Conservation (phyloP, 192 early-diverging fungal species). For the Ambispora gerdemannii region DNA sequence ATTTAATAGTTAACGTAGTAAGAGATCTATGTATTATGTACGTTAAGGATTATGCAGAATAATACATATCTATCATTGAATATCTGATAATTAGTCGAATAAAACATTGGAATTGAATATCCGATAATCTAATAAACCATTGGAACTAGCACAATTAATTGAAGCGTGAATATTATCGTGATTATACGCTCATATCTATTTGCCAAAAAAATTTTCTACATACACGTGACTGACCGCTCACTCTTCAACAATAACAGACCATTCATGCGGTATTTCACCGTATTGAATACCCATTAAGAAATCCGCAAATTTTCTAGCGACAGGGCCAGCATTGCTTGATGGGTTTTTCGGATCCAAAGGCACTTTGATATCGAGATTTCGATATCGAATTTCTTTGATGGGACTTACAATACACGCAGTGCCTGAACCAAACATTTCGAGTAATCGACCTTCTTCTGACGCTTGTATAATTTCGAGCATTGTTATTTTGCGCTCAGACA, state of each 20-base stretch:
- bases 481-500: constrained; percentile 76
- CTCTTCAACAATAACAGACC: constrained; percentile 85
- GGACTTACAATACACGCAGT: constrained; percentile 95
- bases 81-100: too few species aligned
- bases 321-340: constrained; percentile 76
- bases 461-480: constrained; percentile 78
- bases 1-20: constrained; percentile 72
- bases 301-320: constrained; percentile 78
- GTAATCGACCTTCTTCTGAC: constrained; percentile 71
- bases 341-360: constrained; percentile 83
- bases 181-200: too few species aligned
- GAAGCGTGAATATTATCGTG: too few species aligned
- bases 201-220: too few species aligned
- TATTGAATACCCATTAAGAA: constrained; percentile 93
- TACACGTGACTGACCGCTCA: too few species aligned
- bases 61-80: too few species aligned
- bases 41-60: too few species aligned
- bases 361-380: constrained; percentile 74
- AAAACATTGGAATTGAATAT: too few species aligned
- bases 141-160: too few species aligned
- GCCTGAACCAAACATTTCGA: constrained; percentile 94
- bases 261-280: constrained; percentile 72
- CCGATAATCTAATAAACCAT: too few species aligned
- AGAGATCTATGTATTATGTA: too few species aligned
- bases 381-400: constrained; percentile 81